Evolutionary conservation across 345 rosid genomes (phyloP).

Genomic region (Melaleuca alternifolia): DNA sequence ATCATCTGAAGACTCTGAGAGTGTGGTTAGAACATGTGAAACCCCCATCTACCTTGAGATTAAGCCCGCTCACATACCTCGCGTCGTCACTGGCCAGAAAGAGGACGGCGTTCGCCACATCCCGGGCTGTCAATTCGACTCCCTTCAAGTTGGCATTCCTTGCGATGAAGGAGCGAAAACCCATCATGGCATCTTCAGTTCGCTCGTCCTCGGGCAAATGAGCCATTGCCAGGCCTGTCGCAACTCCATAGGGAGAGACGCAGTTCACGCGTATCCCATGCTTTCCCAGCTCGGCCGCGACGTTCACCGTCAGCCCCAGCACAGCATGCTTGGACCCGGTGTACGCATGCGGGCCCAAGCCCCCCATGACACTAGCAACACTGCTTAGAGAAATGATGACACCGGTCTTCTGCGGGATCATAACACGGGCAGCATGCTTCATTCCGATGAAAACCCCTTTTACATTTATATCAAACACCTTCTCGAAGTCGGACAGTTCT

Average conservation of each 20-base stretch:
- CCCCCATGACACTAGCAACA: slow-evolving; percentile 44
- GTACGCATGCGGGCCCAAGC: slow-evolving; percentile 77
- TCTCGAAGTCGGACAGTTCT: slow-evolving; percentile 40
- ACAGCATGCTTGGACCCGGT: slow-evolving; percentile 83
- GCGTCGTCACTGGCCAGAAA: slow-evolving; percentile 81
- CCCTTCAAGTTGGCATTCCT: slow-evolving; percentile 66
- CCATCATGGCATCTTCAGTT: slow-evolving; percentile 43
- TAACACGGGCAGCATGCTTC: slow-evolving; percentile 84
- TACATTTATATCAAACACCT: slow-evolving; percentile 64
- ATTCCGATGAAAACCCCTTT: slow-evolving; percentile 75
- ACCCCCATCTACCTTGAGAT: slow-evolving; percentile 91
- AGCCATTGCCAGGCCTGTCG: slow-evolving; percentile 56
- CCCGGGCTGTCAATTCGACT: slow-evolving; percentile 53
- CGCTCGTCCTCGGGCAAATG: slow-evolving; percentile 70
- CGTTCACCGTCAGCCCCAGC: slow-evolving; percentile 59
- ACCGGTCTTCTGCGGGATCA: slow-evolving; percentile 63
- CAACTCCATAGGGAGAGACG: slow-evolving; percentile 75
- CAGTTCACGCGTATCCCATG: slow-evolving; percentile 91
- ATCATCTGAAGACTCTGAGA: slow-evolving; percentile 54
- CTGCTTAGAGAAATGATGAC: slow-evolving; percentile 57
- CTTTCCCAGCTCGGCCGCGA: slow-evolving; percentile 88
- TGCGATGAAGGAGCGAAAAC: slow-evolving; percentile 39
- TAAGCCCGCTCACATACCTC: slow-evolving; percentile 73
- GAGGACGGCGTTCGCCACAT: slow-evolving; percentile 81
- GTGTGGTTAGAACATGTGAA: slow-evolving; percentile 57